Percentiles rank a stretch among this genome's conserved stretches.
Conservation (phyloP, 1,284 basidiomycete genomes). For the Leccinum glutinopallens region DNA sequence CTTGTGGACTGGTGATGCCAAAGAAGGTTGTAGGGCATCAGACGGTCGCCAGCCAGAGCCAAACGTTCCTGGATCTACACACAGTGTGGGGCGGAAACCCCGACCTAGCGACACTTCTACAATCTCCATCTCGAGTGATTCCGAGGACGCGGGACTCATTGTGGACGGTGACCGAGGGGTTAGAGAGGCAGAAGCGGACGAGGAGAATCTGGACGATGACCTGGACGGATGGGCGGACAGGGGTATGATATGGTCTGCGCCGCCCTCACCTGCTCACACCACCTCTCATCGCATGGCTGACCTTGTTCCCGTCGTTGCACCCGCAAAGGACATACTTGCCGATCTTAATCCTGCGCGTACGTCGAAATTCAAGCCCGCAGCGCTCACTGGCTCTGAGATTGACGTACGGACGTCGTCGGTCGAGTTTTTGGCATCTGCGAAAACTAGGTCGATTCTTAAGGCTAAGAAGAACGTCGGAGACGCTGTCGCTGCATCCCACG, state of each 20-base stretch:
- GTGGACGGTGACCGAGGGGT: background rate
- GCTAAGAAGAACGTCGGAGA: background rate
- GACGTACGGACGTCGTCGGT: background rate
- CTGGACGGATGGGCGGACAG: constrained; percentile 23
- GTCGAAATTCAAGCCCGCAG: constrained; percentile 29
- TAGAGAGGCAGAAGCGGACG: background rate
- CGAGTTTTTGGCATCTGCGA: background rate
- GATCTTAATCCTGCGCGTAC: constrained; percentile 7
- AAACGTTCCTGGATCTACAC: background rate
- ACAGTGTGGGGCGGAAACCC: constrained; percentile 3
- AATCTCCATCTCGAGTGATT: constrained; percentile 38
- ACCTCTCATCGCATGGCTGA: background rate
- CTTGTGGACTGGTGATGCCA: background rate
- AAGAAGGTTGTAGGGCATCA: background rate
- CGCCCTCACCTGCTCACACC: constrained; percentile 19
- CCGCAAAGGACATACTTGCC: background rate
- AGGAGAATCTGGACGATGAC: constrained; percentile 9
- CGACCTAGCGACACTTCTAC: constrained; percentile 23
- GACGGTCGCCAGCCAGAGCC: background rate
- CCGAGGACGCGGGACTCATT: constrained; percentile 21
- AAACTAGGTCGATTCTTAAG: background rate
- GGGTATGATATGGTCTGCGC: constrained; percentile 32
- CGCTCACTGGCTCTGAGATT: background rate
- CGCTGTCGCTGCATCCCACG: background rate
- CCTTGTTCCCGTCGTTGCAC: background rate